Conservation (phyloP, 169 alveolate species). For the Plasmodium knowlesi region DNA sequence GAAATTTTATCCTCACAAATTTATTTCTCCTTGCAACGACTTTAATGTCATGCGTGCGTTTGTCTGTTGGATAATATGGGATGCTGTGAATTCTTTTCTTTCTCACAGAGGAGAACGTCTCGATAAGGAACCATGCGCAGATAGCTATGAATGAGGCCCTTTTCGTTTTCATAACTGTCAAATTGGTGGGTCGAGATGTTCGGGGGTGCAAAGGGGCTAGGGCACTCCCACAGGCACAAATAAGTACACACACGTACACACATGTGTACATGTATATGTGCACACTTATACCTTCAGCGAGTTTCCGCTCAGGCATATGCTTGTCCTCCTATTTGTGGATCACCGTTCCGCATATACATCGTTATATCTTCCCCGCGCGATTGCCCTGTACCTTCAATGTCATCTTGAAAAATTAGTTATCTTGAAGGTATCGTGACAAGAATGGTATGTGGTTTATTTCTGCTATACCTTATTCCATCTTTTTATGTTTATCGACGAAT, state of each 20-base stretch:
- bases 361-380: background rate
- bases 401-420: background rate
- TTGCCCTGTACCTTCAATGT: background rate
- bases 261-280: background rate
- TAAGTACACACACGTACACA: background rate
- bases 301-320: background rate
- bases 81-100: background rate
- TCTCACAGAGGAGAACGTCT: background rate
- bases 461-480: background rate
- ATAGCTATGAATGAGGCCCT: conserved; percentile 6
- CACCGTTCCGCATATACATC: background rate
- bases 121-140: conserved; percentile 2
- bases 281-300: background rate
- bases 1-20: background rate
- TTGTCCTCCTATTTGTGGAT: background rate
- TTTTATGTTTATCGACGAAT: background rate
- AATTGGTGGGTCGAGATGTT: background rate
- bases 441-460: background rate
- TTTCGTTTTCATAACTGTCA: conserved; percentile 30
- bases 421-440: background rate
- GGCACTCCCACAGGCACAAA: background rate
- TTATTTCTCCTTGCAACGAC: background rate
- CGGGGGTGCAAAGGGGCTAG: background rate
- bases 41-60: background rate
- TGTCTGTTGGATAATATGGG: background rate